Base-by-base conservation (phyloP, 75 land plant genomes). In the Gnetum montanum region DNA sequence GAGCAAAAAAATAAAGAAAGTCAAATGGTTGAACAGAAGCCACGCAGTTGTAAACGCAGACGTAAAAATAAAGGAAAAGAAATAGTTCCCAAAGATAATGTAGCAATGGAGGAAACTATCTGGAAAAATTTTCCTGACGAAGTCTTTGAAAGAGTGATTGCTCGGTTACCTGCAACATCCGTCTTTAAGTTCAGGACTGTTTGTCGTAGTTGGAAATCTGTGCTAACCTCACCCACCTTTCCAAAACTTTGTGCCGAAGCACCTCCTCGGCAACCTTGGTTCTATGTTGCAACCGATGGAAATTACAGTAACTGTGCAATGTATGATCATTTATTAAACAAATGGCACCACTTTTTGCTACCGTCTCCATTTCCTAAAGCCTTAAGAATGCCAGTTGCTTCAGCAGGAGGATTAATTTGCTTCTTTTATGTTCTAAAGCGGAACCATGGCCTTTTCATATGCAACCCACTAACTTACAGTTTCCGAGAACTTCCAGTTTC, bases 351-450 rank as follows among this genome's bases (percentile, higher is more conserved):
- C 47, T 57, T 65, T 1, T 62, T 62, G 19, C 15, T 49, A 58
- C 59, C 64, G 22, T 54, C 57, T 23, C 56, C 45, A 27, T 25
- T 6, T 20, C 29, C 31, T 35, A 34, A 34, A 19, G 15, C 45
- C 36, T 24, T 46, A 53, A 19, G 19, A 54, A 24, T 18, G 22
- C 84, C 75, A 29, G 78, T 80, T 1, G 78, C 81, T 19, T 80
- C 77, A 16, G 77, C 81, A 6, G 81, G 89, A 6, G 89, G 89
- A 10, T 76, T 85, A 12, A 61, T 85, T 3, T 85, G 89, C 43
- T 74, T 80, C 43, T 59, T 66, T 46, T 78, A 80, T 36, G 55
- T 76, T 13, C 31, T 48, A 16, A 59, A 38, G 23, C 66, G 71
- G 2, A 74, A 73, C 37, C 65, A 58, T 34, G 69, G 69, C 58